These are phyloP conservation scores for Pythium sp. DNA, from an alignment of 352 stramenopile species.

Conservation along the genomic window DNA sequence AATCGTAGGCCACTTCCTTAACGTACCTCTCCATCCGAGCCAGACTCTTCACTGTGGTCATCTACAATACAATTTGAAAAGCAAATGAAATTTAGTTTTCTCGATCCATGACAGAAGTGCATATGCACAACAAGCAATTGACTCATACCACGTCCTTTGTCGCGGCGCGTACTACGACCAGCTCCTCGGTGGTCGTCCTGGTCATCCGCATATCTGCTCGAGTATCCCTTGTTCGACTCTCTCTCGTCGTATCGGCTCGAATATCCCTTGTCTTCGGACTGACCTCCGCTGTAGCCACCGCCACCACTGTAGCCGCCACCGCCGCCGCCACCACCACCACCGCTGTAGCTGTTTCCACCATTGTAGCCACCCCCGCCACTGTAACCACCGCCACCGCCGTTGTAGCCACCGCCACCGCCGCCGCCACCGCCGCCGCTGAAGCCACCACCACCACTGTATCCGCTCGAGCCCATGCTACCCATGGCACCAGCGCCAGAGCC, in stretches of 20 bases:
- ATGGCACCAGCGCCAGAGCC: slow-evolving; percentile 47
- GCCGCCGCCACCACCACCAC: slow-evolving; percentile 24
- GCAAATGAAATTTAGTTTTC: neutral
- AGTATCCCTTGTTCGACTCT: slow-evolving; percentile 59
- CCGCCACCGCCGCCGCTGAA: slow-evolving; percentile 16
- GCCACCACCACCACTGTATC: slow-evolving; percentile 22
- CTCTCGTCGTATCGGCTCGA: slow-evolving; percentile 53
- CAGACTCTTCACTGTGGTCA: slow-evolving; percentile 59
- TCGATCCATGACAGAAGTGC: no score
- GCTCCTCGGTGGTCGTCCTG: slow-evolving; percentile 41
- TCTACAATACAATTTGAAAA: slow-evolving; percentile 27
- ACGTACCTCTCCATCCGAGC: slow-evolving; percentile 67
- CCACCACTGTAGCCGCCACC: slow-evolving; percentile 23
- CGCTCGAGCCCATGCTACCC: slow-evolving; percentile 25
- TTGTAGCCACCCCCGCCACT: slow-evolving; percentile 36
- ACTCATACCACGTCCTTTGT: slow-evolving; percentile 34
- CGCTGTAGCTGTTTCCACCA: slow-evolving; percentile 29
- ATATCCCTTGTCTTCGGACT: slow-evolving; percentile 24
- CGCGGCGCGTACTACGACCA: slow-evolving; percentile 32
- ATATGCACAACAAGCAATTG: neutral
- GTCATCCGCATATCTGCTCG: slow-evolving; percentile 70
- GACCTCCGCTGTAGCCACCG: slow-evolving; percentile 21
- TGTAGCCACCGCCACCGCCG: slow-evolving; percentile 32
- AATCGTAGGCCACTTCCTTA: neutral
- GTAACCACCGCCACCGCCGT: slow-evolving; percentile 22